A percentile compares a stretch with the other conserved stretches of the same genome.
These are phyloP conservation scores for Globisporangium nodosum DNA, from an alignment of 352 stramenopile species.

Conservation along the genomic window DNA sequence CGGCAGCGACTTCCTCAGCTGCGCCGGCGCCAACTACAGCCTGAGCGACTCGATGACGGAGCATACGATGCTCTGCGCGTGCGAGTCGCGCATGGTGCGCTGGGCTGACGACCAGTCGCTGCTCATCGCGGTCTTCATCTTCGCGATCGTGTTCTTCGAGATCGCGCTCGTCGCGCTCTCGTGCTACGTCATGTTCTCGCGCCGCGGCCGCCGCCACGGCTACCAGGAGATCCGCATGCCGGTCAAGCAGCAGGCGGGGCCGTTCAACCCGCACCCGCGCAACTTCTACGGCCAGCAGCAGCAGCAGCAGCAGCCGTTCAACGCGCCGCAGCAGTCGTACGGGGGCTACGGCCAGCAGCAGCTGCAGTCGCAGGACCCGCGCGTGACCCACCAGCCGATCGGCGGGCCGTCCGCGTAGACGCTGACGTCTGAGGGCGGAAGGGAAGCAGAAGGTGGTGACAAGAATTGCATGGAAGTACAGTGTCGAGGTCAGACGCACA, in stretches of 20 bases:
- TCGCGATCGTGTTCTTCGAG: conserved; percentile 75
- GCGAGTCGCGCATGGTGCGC: conserved; percentile 70
- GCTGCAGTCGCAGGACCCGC: conserved; percentile 3
- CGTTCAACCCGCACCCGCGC: conserved; percentile 75
- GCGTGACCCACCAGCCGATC: background rate
- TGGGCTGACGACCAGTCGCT: conserved; percentile 80
- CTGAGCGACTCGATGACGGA: conserved; percentile 61
- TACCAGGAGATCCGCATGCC: conserved; percentile 87
- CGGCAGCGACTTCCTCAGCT: conserved; percentile 65
- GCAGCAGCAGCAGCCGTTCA: conserved; percentile 28
- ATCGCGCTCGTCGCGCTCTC: conserved; percentile 72
- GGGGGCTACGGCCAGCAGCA: conserved; percentile 4
- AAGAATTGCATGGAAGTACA: background rate
- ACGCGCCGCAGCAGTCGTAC: conserved; percentile 29
- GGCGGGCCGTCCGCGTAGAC: conserved; percentile 2
- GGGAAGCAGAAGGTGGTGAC: background rate
- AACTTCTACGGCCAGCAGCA: conserved; percentile 51
- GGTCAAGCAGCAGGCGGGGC: conserved; percentile 51
- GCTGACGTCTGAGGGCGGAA: too few species aligned
- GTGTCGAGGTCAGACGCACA: background rate
- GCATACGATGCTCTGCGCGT: conserved; percentile 79
- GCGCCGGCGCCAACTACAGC: conserved; percentile 54
- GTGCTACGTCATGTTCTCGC: conserved; percentile 82
- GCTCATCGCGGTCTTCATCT: conserved; percentile 72
- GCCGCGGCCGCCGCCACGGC: conserved; percentile 50